Conservation (phyloP, 208 protist genomes). For the Trypanosoma caninum region DNA sequence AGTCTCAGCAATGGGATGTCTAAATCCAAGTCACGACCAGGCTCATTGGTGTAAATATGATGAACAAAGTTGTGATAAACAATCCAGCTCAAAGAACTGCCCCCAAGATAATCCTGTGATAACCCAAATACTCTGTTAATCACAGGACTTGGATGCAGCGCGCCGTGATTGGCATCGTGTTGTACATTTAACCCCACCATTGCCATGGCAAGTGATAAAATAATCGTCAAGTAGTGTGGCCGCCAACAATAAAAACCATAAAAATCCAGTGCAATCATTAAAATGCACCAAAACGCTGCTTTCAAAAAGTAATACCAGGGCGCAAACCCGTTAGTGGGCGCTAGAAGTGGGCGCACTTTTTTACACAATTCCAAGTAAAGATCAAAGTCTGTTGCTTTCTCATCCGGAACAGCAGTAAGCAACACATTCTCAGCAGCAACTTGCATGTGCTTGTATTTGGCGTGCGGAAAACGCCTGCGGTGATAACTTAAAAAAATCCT, state of each 20-base stretch:
- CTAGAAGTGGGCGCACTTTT: constrained; percentile 48
- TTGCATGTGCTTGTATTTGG: constrained; percentile 50
- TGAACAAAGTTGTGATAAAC: constrained; percentile 72
- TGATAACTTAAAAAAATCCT: constrained; percentile 73
- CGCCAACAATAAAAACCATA: constrained; percentile 62
- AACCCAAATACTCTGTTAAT: constrained; percentile 64
- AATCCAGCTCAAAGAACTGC: constrained; percentile 79
- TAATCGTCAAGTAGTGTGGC: constrained; percentile 42
- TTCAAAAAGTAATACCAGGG: constrained; percentile 80
- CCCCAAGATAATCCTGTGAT: constrained; percentile 64
- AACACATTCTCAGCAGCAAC: constrained; percentile 46
- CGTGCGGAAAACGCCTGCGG: constrained; percentile 73
- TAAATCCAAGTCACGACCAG: constrained; percentile 56
- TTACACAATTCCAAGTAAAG: constrained; percentile 62
- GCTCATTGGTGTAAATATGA: constrained; percentile 79
- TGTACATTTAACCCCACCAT: constrained; percentile 83
- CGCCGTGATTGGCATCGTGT: constrained; percentile 83
- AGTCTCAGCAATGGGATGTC: constrained; percentile 71
- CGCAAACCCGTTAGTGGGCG: constrained; percentile 61
- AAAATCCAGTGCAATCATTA: constrained; percentile 61
- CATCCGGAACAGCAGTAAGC: constrained; percentile 35
- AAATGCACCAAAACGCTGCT: constrained; percentile 36
- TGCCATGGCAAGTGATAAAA: constrained; percentile 75
- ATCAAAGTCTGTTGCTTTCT: constrained; percentile 50
- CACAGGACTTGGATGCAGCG: constrained; percentile 46